A percentile compares a stretch with the other conserved stretches of the same genome.
phyloP scores from a whole-genome alignment of 2,329 filamentous ascomycete species.

The Simplicillium aogashimaense region DNA sequence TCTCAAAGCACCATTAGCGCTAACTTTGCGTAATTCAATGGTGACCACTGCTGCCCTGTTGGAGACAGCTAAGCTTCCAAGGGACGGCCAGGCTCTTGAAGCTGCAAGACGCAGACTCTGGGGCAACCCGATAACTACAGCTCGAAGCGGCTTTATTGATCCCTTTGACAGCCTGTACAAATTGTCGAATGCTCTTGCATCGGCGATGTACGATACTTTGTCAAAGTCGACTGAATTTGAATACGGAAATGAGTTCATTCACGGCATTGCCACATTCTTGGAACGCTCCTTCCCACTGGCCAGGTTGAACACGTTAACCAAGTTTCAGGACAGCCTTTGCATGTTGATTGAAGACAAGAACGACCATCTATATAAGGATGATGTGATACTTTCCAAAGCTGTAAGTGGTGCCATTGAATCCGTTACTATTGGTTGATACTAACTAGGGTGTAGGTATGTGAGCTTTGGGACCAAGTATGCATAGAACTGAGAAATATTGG shows the following conservation, averaged over 20 bases:
- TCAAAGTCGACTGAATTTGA: no score
- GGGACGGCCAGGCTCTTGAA: conserved; percentile 54
- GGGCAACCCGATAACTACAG: conserved; percentile 24
- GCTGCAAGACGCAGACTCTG: conserved; percentile 56
- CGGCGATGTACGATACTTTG: no score
- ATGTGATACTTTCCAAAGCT: conserved; percentile 27
- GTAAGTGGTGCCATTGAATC: conserved; percentile 26
- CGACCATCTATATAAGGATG: conserved; percentile 28
- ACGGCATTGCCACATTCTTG: conserved; percentile 42
- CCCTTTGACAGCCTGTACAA: conserved; percentile 59
- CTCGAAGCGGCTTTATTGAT: conserved; percentile 39
- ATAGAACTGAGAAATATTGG: conserved; percentile 23
- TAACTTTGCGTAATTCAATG: background rate
- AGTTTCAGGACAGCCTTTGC: conserved; percentile 51
- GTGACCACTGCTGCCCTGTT: conserved; percentile 31
- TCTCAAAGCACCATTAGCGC: background rate
- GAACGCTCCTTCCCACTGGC: conserved; percentile 36
- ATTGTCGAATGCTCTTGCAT: conserved; percentile 29
- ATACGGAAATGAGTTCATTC: conserved; percentile 23
- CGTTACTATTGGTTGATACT: conserved; percentile 8
- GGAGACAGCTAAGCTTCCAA: conserved; percentile 40
- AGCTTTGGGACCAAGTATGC: conserved; percentile 41
- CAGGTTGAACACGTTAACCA: conserved; percentile 27
- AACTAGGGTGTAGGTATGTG: conserved; percentile 28
- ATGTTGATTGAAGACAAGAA: conserved; percentile 54